phyloP scores from a whole-genome alignment of 257 asterid species.

The Ilex asprella region DNA sequence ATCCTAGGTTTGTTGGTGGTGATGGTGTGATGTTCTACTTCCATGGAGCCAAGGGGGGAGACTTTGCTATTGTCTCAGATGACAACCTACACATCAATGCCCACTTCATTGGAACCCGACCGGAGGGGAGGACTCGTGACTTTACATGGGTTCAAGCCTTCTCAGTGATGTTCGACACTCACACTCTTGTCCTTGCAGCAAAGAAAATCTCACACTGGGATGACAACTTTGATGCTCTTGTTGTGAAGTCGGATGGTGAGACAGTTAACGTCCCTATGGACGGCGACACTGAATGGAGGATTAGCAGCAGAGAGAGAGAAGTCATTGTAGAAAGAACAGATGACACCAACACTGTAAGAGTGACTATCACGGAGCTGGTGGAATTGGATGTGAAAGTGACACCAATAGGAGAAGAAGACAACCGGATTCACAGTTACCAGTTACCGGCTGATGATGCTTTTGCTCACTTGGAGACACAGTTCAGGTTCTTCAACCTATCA shows the following conservation, averaged over 20 bases:
- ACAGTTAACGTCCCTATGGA: slow-evolving; percentile 31
- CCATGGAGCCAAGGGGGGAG: slow-evolving; percentile 57
- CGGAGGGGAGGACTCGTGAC: slow-evolving; percentile 60
- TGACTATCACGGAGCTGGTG: slow-evolving; percentile 24
- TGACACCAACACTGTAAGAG: slow-evolving; percentile 45
- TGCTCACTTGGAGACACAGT: slow-evolving; percentile 64
- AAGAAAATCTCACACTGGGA: slow-evolving; percentile 44
- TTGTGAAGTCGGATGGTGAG: slow-evolving; percentile 41
- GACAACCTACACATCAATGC: slow-evolving; percentile 67
- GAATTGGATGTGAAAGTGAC: slow-evolving; percentile 46
- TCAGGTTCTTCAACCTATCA: slow-evolving; percentile 43
- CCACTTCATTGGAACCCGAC: slow-evolving; percentile 63
- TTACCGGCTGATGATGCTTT: slow-evolving; percentile 42
- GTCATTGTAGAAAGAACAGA: slow-evolving; percentile 56
- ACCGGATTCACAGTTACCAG: slow-evolving; percentile 51
- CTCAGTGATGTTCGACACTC: slow-evolving; percentile 49
- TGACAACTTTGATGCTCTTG: slow-evolving; percentile 36
- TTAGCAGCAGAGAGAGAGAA: slow-evolving; percentile 20
- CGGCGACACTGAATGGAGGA: slow-evolving; percentile 53
- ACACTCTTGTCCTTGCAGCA: slow-evolving; percentile 51
- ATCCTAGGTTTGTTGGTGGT: slow-evolving; percentile 76
- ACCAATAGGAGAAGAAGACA: slow-evolving; percentile 47
- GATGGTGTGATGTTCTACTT: slow-evolving; percentile 81
- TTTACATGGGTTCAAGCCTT: slow-evolving; percentile 79
- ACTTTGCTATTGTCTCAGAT: slow-evolving; percentile 60